phyloP scores from a whole-genome alignment of 768 basidiomycete genomes.

The Peribolospora kevripleyi region DNA sequence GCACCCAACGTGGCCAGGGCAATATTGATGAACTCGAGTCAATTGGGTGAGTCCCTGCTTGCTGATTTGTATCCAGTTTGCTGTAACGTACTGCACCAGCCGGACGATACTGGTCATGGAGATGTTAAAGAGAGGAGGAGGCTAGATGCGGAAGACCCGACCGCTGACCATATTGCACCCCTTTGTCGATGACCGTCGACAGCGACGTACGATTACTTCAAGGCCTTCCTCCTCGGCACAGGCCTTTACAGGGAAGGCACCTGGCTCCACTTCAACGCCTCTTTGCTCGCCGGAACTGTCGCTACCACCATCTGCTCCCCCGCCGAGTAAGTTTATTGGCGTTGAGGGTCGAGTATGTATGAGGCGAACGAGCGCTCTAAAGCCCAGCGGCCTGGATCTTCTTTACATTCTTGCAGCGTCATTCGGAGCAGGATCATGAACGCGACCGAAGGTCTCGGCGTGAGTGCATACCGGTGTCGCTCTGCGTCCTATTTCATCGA shows the following conservation, averaged over 20 bases:
- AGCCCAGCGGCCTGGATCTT: too few relatives aligned
- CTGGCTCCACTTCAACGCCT: constrained; percentile 11
- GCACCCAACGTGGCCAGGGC: constrained; percentile 13
- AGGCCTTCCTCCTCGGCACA: constrained; percentile 7
- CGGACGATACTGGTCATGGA: too few relatives aligned
- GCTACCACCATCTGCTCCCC: constrained; percentile 15
- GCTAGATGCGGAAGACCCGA: neutral
- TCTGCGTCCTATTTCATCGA: neutral
- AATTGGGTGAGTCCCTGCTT: constrained; percentile 8
- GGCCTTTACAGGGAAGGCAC: constrained; percentile 10
- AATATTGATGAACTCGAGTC: constrained; percentile 13
- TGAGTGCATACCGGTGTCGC: neutral
- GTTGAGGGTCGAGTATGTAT: too few relatives aligned
- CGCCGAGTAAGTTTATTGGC: constrained; percentile 6
- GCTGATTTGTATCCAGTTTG: too few relatives aligned
- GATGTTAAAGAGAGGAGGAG: too few relatives aligned
- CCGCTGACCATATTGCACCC: neutral
- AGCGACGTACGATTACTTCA: constrained; percentile 13
- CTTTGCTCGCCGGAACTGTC: constrained; percentile 13
- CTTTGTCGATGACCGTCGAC: neutral
- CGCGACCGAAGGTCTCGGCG: constrained; percentile 2
- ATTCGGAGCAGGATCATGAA: constrained; percentile 11
- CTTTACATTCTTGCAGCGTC: too few relatives aligned
- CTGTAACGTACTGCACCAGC: too few relatives aligned
- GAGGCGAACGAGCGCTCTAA: too few relatives aligned